phyloP scores from a whole-genome alignment of 148 eudicot genomes.

The Amaranthus hypochondriacus region DNA sequence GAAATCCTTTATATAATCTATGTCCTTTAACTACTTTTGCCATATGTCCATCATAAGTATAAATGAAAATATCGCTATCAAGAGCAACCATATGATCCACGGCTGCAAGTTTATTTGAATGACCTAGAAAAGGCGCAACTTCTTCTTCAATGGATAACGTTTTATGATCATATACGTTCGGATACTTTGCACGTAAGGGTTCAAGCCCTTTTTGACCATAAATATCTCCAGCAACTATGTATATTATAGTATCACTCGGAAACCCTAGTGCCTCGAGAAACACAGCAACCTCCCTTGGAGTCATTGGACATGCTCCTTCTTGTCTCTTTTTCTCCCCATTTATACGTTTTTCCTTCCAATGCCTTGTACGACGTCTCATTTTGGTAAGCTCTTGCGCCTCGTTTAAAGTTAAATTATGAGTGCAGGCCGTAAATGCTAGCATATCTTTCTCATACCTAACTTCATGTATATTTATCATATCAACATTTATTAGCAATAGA shows the following conservation, averaged over 20 bases:
- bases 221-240: constrained; percentile 71
- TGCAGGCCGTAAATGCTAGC: constrained; percentile 81
- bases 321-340: constrained; percentile 38
- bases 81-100: constrained; percentile 57
- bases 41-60: constrained; percentile 80
- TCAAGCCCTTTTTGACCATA: constrained; percentile 49
- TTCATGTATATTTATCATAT: neutral
- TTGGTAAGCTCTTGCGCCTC: constrained; percentile 49
- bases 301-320: constrained; percentile 72
- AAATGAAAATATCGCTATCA: constrained; percentile 62
- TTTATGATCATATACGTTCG: constrained; percentile 53
- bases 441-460: constrained; percentile 77
- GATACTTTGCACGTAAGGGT: constrained; percentile 35
- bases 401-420: constrained; percentile 41
- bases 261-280: constrained; percentile 75
- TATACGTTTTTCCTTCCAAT: constrained; percentile 72
- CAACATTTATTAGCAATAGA: too few species aligned
- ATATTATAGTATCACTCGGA: constrained; percentile 44
- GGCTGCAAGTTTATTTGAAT: constrained; percentile 63
- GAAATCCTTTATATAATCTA: constrained; percentile 55
- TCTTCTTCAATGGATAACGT: constrained; percentile 52
- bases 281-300: constrained; percentile 69
- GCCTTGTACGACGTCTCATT: constrained; percentile 42
- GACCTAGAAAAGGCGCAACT: constrained; percentile 37
- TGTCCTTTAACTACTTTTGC: constrained; percentile 86